Base-by-base conservation (phyloP, 495 filamentous ascomycete species). In the Neurospora cerealis region DNA sequence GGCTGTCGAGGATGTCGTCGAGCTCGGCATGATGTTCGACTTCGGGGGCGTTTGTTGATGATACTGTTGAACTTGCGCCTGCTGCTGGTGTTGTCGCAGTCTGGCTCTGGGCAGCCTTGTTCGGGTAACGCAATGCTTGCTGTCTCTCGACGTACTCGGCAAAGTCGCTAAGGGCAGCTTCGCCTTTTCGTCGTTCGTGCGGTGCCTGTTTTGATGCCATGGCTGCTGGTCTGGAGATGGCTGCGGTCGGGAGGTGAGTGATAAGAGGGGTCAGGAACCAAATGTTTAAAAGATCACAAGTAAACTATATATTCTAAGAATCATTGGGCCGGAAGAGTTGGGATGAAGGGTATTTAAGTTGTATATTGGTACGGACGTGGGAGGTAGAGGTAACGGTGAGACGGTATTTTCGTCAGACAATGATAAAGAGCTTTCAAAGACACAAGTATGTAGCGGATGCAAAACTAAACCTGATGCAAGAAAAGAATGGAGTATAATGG, bases 91-190 rank as follows among this genome's bases (percentile, higher is more conserved):
- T 62, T 75, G 76, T 71, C 73, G 80, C 41, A 77, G 83, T 69
- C 34, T 36, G 44, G 77, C 80, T 71, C 74, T 86, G 73, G 8
- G 81, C 41, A 13, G 80, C 70, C 40, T 83, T 83, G 44, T 80
- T 77, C 46, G 88, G 82, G 81, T 88, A 85, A 32, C 89, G 84
- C 76, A 91, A 80, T 5, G 89, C 87, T 81, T 98, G 95, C 81
- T 99, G 94, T 82, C 95, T 91, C 81, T 98, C 94, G 73, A 97
- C 96, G 77, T 97, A 98, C 81, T 98, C 96, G 80, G 96, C 94
- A 79, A 99, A 99, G 76, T 98, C 96, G 86, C 92, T 95, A 73
- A 99, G 87, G 24, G 96, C 96, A 71, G 92, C 87, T 83, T 97
- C 94, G 75, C 94, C 94, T 87, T 93, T 91, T 78, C 92, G 91